A percentile compares a stretch with the other conserved stretches of the same genome.
phyloP scores from a whole-genome alignment of 2,329 filamentous ascomycete species.

The Cercospora citrullina region DNA sequence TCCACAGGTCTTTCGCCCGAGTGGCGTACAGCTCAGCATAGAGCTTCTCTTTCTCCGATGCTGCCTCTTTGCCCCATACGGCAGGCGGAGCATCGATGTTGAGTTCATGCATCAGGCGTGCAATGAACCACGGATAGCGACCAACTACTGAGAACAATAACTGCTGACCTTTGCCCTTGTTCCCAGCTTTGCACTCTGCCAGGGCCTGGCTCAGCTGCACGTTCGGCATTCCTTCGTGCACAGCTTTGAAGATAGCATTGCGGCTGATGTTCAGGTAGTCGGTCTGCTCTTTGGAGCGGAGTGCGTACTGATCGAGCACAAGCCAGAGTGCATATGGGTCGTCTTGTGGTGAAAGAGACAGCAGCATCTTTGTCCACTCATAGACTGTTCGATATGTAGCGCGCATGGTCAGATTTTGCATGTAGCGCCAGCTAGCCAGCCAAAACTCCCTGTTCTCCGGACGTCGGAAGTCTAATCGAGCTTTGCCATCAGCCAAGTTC shows the following conservation, averaged over 20 bases:
- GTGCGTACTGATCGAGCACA: constrained; percentile 77
- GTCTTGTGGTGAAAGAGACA: constrained; percentile 67
- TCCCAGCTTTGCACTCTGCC: constrained; percentile 70
- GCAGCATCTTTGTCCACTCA: constrained; percentile 86
- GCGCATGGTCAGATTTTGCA: constrained; percentile 79
- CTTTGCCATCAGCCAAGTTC: constrained; percentile 73
- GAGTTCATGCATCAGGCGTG: constrained; percentile 75
- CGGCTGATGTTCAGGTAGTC: constrained; percentile 72
- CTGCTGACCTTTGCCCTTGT: constrained; percentile 64
- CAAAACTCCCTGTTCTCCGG: constrained; percentile 91
- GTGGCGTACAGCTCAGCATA: constrained; percentile 74
- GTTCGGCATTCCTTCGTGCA: constrained; percentile 63
- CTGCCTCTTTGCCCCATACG: constrained; percentile 77
- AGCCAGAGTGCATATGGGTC: constrained; percentile 85
- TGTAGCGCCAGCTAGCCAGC: constrained; percentile 85
- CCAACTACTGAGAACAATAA: constrained; percentile 68
- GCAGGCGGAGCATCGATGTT: constrained; percentile 73
- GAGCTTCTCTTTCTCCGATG: constrained; percentile 65
- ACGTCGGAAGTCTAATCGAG: constrained; percentile 74
- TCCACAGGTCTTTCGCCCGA: constrained; percentile 81
- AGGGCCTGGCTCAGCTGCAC: constrained; percentile 74
- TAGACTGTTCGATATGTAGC: constrained; percentile 92
- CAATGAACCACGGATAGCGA: constrained; percentile 80
- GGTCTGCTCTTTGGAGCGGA: constrained; percentile 74
- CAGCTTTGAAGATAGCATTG: constrained; percentile 49